Base-by-base conservation (phyloP, 1,284 basidiomycete genomes). In the Hypsizygus ulmarius region DNA sequence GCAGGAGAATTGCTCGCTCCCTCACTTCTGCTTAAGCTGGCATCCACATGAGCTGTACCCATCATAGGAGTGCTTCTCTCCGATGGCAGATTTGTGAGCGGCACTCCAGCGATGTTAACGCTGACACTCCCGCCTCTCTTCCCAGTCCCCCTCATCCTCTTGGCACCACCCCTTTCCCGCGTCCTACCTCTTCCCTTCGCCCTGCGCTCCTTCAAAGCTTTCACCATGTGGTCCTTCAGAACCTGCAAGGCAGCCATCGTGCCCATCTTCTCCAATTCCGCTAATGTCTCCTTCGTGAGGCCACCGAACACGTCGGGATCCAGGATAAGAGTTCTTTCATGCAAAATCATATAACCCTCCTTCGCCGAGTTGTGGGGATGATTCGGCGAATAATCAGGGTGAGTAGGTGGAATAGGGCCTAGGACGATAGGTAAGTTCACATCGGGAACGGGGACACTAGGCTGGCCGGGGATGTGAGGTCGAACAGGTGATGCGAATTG, bases 301-400 rank as follows among this genome's bases (percentile, higher is more conserved):
- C 85, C 84, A 5, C 85, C 80, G 63, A 96, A 96, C 34, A 96
- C 87, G 19, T 78, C 75, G 1, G 93, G 93, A 59, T 90, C 90
- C 30, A 96, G 78, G 55, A 92, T 82, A 21, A 96, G 80, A 42
- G 81, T 87, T 50, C 90, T 86, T 57, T 92, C 86, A 57, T 95
- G 90, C 19, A 95, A 72, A 21, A 92, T 82, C 70, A 96, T 93
- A 18, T 75, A 77, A 1, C 74, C 74, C 56, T 74, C 68, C 50
- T 74, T 74, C 7, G 64, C 68, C 72, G 90, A 57, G 77, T 82
- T 68, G 72, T 80, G 67, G 57, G 72, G 70, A 67, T 70, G 66
- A 61, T 67, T 57, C 60, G 70, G 72, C 30, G 66, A 63, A 61
- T 72, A 70, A 54, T 75, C 73, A 7, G 72, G 66, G 51, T 75